phyloP scores from a whole-genome alignment of 345 rosid genomes.

The Eucalyptus sideroxylon region DNA sequence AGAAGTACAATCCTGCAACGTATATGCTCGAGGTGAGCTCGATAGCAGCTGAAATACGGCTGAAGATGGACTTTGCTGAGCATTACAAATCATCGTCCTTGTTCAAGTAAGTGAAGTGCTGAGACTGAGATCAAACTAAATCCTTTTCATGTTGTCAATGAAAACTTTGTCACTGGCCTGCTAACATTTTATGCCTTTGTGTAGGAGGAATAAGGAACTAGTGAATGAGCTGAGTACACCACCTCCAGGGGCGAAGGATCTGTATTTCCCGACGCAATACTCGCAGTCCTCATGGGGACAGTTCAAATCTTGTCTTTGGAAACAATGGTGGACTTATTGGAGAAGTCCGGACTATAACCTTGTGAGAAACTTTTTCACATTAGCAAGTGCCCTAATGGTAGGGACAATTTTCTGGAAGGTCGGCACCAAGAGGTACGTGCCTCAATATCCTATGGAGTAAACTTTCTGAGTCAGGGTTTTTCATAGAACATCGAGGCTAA shows the following conservation, averaged over 20 bases:
- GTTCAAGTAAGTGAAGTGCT: slow-evolving; percentile 32
- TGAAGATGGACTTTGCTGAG: slow-evolving; percentile 65
- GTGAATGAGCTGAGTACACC: slow-evolving; percentile 16
- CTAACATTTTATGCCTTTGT: neutral
- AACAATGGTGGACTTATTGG: slow-evolving; percentile 32
- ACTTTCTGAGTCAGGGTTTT: neutral
- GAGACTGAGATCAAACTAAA: neutral
- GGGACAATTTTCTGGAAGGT: slow-evolving; percentile 25
- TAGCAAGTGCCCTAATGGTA: slow-evolving; percentile 11
- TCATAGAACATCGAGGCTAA: neutral
- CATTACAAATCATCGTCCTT: slow-evolving; percentile 46
- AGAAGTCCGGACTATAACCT: slow-evolving; percentile 35
- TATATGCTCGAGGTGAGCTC: slow-evolving; percentile 96
- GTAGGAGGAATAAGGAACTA: slow-evolving; percentile 13
- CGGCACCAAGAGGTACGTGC: slow-evolving; percentile 9
- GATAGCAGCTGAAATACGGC: slow-evolving; percentile 48
- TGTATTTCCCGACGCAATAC: slow-evolving; percentile 9
- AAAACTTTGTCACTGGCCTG: neutral
- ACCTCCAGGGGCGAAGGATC: slow-evolving; percentile 19
- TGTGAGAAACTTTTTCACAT: slow-evolving; percentile 12
- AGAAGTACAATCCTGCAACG: slow-evolving; percentile 77
- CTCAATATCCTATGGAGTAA: neutral
- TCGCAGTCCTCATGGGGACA: slow-evolving; percentile 23
- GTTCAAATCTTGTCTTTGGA: slow-evolving; percentile 33
- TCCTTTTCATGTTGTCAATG: neutral